Evolutionary conservation across 495 filamentous ascomycete genomes (phyloP), one percentile per base, ranked within the genome.

Genomic region (Stereocaulon alpinum): DNA sequence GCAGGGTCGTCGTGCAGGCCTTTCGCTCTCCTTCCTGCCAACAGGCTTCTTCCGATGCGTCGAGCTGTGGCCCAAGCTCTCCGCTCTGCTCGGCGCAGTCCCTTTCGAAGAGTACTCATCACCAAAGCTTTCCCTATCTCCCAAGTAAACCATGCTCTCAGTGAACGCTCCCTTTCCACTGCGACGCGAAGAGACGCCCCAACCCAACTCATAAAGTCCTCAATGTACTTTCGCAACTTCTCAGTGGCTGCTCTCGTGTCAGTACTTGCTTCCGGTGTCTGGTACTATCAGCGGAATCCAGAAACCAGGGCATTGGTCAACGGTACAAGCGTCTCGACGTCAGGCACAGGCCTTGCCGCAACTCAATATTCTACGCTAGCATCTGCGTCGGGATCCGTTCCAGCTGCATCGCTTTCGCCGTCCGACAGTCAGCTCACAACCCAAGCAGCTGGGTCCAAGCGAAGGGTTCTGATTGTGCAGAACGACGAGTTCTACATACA

Each of bases 401-500:
- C 65, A 40, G 30, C 61, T 15, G 56, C 54, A 34, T 41, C 53
- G 6, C 51, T 45, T 30, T 37, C 29, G 7, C 24, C 34, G 11
- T 61, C 62, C 9, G 54, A 40, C 48, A 37, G 29, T 49, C 41
- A 50, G 20, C 49, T 41, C 12, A 69, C 73, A 54, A 59, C 66
- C 10, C 64, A 70, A 14, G 56, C 69, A 4, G 69, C 73, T 6
- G 48, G 67, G 18, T 68, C 72, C 30, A 53, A 51, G 22, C 71
- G 73, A 32, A 74, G 69, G 40, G 70, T 72, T 24, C 74, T 95
- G 45, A 77, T 92, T 22, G 86, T 97, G 45, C 87, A 88, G 56
- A 82, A 88, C 67, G 88, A 92, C 66, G 81, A 88, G 69, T 80
- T 96, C 41, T 94, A 89, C 64, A 90, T 88, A 15, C 85, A 86